A percentile compares a stretch with the other conserved stretches of the same genome.
These are phyloP conservation scores for Ceriops decandra DNA, from an alignment of 345 rosid genomes.

Conservation along the genomic window DNA sequence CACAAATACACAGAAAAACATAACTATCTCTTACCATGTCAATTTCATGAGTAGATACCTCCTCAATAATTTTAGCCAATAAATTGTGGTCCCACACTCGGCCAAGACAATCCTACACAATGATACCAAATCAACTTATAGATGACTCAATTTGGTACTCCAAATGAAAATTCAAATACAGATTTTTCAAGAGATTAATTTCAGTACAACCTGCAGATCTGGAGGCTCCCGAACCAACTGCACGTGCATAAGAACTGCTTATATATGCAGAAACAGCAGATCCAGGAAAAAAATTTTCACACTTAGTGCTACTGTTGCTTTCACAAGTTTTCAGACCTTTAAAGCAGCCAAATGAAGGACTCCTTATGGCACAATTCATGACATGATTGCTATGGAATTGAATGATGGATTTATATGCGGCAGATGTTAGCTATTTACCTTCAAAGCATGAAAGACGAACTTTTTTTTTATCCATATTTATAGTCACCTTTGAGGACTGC, in stretches of 20 bases:
- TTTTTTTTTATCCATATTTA: background rate
- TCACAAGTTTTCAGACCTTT: background rate
- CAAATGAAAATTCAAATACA: background rate
- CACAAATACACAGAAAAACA: background rate
- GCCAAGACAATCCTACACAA: constrained; percentile 80
- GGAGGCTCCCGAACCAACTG: constrained; percentile 69
- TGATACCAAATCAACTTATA: constrained; percentile 11
- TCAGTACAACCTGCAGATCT: constrained; percentile 52
- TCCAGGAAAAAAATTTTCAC: background rate
- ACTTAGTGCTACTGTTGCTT: background rate
- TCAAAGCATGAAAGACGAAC: no score
- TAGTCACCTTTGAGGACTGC: constrained; percentile 57
- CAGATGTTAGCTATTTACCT: no score
- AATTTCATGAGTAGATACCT: constrained; percentile 44
- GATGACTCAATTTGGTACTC: constrained; percentile 9
- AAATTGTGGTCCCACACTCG: constrained; percentile 58
- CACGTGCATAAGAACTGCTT: background rate
- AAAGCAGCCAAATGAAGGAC: background rate
- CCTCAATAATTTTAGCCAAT: constrained; percentile 53
- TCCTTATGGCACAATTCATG: background rate
- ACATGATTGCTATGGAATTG: background rate
- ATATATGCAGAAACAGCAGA: background rate
- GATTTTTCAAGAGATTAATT: background rate
- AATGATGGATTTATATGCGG: no score
- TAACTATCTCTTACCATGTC: constrained; percentile 47